phyloP scores from a whole-genome alignment of 2,329 filamentous ascomycete genomes.

The Aspergillus sp. region DNA sequence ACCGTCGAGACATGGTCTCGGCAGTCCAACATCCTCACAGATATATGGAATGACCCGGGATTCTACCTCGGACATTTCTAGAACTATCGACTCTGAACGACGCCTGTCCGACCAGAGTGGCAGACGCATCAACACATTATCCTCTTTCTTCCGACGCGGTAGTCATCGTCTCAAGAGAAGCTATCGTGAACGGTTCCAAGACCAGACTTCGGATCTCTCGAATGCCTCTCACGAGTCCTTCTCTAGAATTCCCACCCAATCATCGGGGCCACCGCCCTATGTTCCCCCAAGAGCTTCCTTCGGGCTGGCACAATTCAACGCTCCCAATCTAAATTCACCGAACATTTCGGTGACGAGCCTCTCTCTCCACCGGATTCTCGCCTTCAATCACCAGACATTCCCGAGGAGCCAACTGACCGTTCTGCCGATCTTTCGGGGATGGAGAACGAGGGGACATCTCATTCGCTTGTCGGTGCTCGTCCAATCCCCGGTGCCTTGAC shows the following conservation, averaged over 20 bases:
- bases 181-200: constrained; percentile 46
- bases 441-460: constrained; percentile 14
- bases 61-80: constrained; percentile 50
- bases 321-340: constrained; percentile 84
- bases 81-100: constrained; percentile 48
- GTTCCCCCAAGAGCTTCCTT: constrained; percentile 39
- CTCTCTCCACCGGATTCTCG: constrained; percentile 81
- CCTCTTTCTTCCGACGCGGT: constrained; percentile 70
- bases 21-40: constrained; percentile 50
- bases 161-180: constrained; percentile 52
- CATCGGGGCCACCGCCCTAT: constrained; percentile 39
- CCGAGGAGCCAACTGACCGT: constrained; percentile 21
- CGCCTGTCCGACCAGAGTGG: constrained; percentile 54
- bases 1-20: constrained; percentile 42
- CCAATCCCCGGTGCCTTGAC: constrained; percentile 16
- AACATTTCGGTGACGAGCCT: constrained; percentile 83
- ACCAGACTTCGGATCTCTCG: constrained; percentile 71
- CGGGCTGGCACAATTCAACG: constrained; percentile 63
- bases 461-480: constrained; percentile 13
- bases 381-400: constrained; percentile 70
- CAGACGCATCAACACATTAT: constrained; percentile 51
- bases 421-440: too few species aligned
- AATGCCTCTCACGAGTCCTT: constrained; percentile 91
- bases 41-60: constrained; percentile 46
- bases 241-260: constrained; percentile 50